Base-by-base conservation (phyloP, 352 stramenopile genomes). In the Phytophthora sp. region DNA sequence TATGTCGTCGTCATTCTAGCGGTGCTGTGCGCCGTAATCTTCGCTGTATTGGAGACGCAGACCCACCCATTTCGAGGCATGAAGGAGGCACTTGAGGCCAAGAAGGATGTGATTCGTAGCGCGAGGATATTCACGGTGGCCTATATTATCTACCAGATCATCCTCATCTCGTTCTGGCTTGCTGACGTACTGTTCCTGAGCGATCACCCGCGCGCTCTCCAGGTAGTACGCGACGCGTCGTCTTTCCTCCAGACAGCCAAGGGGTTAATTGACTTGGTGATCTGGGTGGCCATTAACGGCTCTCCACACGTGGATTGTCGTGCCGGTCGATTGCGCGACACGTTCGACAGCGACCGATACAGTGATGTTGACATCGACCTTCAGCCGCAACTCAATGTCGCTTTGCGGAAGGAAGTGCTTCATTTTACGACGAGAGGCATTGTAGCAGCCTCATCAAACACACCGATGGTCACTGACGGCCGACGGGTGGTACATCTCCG, bases 381-480 rank as follows among this genome's bases (percentile, higher is more conserved):
- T 0, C 80, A 95, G 66, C 86, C 86, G 4, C 88, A 97, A 53
- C 73, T 97, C 21, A 97, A 97, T 62, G 77, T 91, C 2, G 89
- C 84, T 11, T 52, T 97, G 50, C 82, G 89, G 5, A 95, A 94
- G 54, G 89, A 97, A 66, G 88, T 97, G 39, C 81, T 97, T 41
- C 86, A 94, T 45, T 97, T 95, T 49, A 95, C 89, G 16, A 96
- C 88, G 2, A 81, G 86, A 39, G 89, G 89, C 7, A 84, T 96
- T 21, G 86, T 95, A 2, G 86, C 86, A 16, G 84, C 86, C 16
- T 93, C 84, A 23, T 78, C 80, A 1, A 92, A 93, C 57, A 77
- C 80, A 2, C 70, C 69, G 0, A 87, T 84, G 44, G 74, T 88
- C 5, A 73, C 75, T 0, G 69, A 76, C 18, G 66, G 66, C 0